These are phyloP conservation scores for Alternaria gansuensis DNA, from an alignment of 2,329 filamentous ascomycete genomes.

Conservation along the genomic window DNA sequence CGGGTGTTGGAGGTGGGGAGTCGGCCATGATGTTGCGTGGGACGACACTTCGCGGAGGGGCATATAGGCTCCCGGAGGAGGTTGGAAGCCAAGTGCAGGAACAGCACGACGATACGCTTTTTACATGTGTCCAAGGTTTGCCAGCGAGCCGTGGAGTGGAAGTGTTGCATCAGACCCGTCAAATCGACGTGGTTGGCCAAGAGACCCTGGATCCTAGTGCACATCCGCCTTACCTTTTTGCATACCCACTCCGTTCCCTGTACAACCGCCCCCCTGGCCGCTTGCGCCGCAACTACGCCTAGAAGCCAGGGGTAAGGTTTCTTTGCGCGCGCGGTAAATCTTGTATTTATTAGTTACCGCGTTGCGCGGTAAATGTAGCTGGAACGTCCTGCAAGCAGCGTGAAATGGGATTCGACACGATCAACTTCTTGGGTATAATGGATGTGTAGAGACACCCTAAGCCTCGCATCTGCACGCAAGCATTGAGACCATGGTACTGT, in stretches of 20 bases:
- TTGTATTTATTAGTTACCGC: not conserved
- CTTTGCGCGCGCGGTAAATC: no score
- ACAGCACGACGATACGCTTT: constrained; percentile 34
- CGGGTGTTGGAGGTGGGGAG: constrained; percentile 43
- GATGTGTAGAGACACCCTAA: not conserved
- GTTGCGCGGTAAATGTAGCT: constrained; percentile 11
- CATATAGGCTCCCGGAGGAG: constrained; percentile 44
- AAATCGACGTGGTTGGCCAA: constrained; percentile 28
- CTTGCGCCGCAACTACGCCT: constrained; percentile 22
- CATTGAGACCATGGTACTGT: not conserved
- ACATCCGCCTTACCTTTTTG: constrained; percentile 20
- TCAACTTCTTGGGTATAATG: not conserved
- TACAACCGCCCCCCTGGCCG: constrained; percentile 16
- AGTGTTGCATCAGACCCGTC: constrained; percentile 19
- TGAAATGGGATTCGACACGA: not conserved
- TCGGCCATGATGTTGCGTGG: constrained; percentile 46
- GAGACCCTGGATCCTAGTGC: constrained; percentile 27
- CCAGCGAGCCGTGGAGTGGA: constrained; percentile 28
- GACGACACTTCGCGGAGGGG: constrained; percentile 32
- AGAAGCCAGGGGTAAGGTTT: no score
- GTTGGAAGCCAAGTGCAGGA: constrained; percentile 26
- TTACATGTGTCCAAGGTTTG: constrained; percentile 35
- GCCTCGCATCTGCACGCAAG: not conserved
- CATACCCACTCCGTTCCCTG: constrained; percentile 24
- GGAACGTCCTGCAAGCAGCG: not conserved